Evolutionary conservation across 306 rosid genomes (phyloP), one percentile per base, ranked within the genome.

Genomic region (Coriaria nepalensis): DNA sequence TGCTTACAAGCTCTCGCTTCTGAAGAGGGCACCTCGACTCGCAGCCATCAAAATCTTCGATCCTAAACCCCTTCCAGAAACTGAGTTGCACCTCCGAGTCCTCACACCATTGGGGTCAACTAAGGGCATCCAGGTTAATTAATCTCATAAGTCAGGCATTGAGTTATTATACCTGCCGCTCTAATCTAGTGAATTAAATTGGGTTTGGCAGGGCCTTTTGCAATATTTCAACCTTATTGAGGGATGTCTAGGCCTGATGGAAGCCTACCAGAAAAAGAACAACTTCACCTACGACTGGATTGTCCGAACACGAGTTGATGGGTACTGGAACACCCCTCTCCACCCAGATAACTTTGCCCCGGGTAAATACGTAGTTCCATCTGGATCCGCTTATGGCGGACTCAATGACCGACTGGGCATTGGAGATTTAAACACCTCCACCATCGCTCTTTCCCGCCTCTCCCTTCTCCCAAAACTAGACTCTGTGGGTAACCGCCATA

Each of bases 281-380:
- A 68, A 79, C 8, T 76, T 88, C 65, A 76, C 60, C 0, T 88
- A 88, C 71, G 83, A 88, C 10, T 88, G 96, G 96, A 61, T 88
- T 41, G 62, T 88, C 56, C 73, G 96, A 53, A 88, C 96, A n/a
- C 72, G 96, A 38, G 96, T 88, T 0, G 96, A 88, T 33, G 93
- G 84, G 1, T 88, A 68, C 57, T 88, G 96, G 96, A 88, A 76
- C 43, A 68, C 57, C n/a, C 95, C 90, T 6, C 72, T 88, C 4
- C 50, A 63, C 20, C 77, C 95, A 0, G 61, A 65, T 10, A 68
- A 49, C 66, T 88, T 88, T 8, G 14, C 81, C 2, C 55, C 57
- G 5, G 75, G 77, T 0, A 51, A 49, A 10, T 88, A 83, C 63
- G 14, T 84, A 35, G 93, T 88, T 15, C 95, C 96, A 13, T 64